phyloP scores from a whole-genome alignment of 768 basidiomycete species.

The Mycena crocata region DNA sequence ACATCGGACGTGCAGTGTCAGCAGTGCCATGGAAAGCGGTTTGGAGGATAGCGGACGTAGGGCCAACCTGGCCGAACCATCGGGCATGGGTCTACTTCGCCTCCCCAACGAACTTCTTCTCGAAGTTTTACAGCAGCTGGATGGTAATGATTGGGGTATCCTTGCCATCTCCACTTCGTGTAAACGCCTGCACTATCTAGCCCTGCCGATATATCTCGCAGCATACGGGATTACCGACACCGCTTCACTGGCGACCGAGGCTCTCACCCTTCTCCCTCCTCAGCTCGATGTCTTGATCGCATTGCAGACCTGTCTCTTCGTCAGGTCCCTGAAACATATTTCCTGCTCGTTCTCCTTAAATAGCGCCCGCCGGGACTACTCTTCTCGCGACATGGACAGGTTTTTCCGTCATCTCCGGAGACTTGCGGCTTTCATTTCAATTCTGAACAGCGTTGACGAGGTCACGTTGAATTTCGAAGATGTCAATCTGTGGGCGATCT shows the following conservation, averaged over 20 bases:
- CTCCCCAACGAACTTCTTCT: constrained; percentile 24
- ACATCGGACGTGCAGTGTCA: no score
- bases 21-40: no score
- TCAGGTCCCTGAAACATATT: constrained; percentile 15
- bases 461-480: constrained; percentile 27
- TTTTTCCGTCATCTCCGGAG: constrained; percentile 18
- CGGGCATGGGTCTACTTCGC: constrained; percentile 7
- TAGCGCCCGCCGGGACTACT: constrained; percentile 15
- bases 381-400: neutral
- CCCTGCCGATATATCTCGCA: constrained; percentile 23
- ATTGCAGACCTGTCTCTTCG: constrained; percentile 23
- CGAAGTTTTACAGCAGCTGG: constrained; percentile 9
- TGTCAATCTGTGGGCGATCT: constrained; percentile 24
- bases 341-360: constrained; percentile 28
- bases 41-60: no score
- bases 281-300: constrained; percentile 22
- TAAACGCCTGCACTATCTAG: constrained; percentile 23
- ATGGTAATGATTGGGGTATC: constrained; percentile 12
- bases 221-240: constrained; percentile 11
- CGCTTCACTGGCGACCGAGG: neutral
- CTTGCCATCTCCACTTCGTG: constrained; percentile 15
- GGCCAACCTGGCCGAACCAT: no score
- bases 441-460: constrained; percentile 19
- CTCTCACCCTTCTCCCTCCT: neutral
- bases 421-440: constrained; percentile 21